Conservation (phyloP, 2,329 filamentous ascomycete genomes). For the Epichloe amarillans region DNA sequence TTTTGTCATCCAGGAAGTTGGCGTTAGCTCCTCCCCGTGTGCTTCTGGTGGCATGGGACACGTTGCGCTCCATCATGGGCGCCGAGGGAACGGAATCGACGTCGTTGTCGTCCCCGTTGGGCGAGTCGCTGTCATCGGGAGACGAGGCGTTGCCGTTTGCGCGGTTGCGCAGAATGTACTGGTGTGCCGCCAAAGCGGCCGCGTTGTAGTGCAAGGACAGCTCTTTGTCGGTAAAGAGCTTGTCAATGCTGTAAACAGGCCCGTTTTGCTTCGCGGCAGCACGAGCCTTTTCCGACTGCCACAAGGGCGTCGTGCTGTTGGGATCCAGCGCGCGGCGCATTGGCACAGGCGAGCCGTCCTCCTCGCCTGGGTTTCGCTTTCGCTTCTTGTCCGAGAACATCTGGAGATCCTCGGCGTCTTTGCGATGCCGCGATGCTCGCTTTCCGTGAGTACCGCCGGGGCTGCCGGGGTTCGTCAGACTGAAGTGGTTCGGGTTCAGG, state of each 20-base stretch:
- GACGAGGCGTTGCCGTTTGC: slow-evolving; percentile 36
- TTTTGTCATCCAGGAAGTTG: slow-evolving; percentile 43
- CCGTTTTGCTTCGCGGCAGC: slow-evolving; percentile 41
- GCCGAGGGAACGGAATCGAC: slow-evolving; percentile 34
- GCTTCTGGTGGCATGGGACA: slow-evolving; percentile 51
- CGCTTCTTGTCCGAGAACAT: slow-evolving; percentile 48
- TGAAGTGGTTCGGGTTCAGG: slow-evolving; percentile 55
- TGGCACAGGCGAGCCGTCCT: slow-evolving; percentile 50
- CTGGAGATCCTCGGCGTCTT: slow-evolving; percentile 45
- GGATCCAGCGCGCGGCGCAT: slow-evolving; percentile 41
- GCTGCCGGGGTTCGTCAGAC: slow-evolving; percentile 49
- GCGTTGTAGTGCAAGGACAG: slow-evolving; percentile 51
- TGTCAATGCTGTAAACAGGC: slow-evolving; percentile 52
- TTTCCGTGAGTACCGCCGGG: slow-evolving; percentile 51
- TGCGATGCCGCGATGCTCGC: slow-evolving; percentile 46
- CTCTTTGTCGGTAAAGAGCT: slow-evolving; percentile 59
- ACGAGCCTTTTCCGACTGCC: slow-evolving; percentile 47
- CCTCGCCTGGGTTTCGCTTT: slow-evolving; percentile 46
- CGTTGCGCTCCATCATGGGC: slow-evolving; percentile 47
- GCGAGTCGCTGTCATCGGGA: slow-evolving; percentile 39
- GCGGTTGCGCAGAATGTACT: slow-evolving; percentile 46
- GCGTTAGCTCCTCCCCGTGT: slow-evolving; percentile 40
- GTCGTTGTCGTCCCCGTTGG: slow-evolving; percentile 37
- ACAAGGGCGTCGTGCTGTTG: slow-evolving; percentile 45
- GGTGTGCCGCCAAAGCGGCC: slow-evolving; percentile 48